Evolutionary conservation across 192 early-diverging fungal species (phyloP), one percentile per base, ranked within the genome.

Genomic region (Irineochytrium annulatum): DNA sequence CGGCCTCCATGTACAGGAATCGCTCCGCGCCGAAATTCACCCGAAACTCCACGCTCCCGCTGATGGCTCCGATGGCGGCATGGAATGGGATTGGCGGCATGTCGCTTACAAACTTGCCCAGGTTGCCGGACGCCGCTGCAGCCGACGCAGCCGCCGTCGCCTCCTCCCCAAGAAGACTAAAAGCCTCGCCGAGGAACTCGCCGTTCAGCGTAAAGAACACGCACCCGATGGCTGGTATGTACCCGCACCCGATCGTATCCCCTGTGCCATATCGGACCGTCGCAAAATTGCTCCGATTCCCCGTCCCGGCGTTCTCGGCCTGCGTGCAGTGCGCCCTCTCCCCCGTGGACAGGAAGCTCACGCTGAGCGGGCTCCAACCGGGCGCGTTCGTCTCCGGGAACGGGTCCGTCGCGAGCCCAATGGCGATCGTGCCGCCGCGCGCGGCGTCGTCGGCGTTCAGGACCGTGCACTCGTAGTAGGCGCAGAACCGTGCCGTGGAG

Each of bases 121-220:
- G n/a, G n/a, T n/a, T n/a, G n/a, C n/a, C n/a, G n/a, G n/a, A n/a
- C 46, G 5, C 24, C 13, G 13, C 46, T 8, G 37, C 8, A n/a
- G n/a, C n/a, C 37, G n/a, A 8, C 11, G n/a, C 8, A 8, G 37
- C 37, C 8, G 37, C 37, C 37, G 37, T 13, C 13, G 46, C 17
- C 11, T 14, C 17, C 22, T 14, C 11, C 11, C 46, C 46, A 22
- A 49, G 46, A 14, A 49, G 26, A 14, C 17, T 22, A 22, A 49
- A 49, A 5, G 46, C 46, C 24, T 49, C 46, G 24, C 46, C 46
- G 17, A 49, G 24, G 24, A 49, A 49, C 46, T 49, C 46, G 11
- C 46, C 46, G 46, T 49, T 49, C 11, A 49, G 46, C 13, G 46
- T 49, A 24, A 49, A 49, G 22, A 49, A 49, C 46, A 49, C 46